Percentiles rank a stretch among this genome's conserved stretches.
phyloP scores from a whole-genome alignment of 179 eudicot genomes.

The Silene coronaria region DNA sequence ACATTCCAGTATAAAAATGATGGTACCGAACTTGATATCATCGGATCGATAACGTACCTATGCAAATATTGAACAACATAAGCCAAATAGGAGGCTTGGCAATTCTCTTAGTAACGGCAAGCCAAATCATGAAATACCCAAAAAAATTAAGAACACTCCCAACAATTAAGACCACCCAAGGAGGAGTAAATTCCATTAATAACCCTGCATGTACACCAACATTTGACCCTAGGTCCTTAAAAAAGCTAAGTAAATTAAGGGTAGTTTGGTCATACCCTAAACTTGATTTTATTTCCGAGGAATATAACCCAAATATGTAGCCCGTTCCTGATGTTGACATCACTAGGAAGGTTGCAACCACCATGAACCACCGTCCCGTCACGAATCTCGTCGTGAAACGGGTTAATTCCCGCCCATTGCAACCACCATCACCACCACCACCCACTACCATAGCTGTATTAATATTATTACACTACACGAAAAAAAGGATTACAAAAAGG shows the following conservation, averaged over 20 bases:
- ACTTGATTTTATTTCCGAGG: slow-evolving; percentile 20
- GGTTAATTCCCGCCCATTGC: neutral
- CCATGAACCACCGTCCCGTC: slow-evolving; percentile 38
- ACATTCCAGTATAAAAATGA: no score
- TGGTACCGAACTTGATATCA: neutral
- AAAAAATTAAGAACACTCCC: slow-evolving; percentile 24
- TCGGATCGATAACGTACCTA: slow-evolving; percentile 12
- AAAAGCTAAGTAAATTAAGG: slow-evolving; percentile 29
- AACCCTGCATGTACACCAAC: slow-evolving; percentile 30
- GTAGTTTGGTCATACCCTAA: slow-evolving; percentile 36
- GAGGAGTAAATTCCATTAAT: slow-evolving; percentile 24
- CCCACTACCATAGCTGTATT: slow-evolving; percentile 2
- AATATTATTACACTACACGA: neutral
- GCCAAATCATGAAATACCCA: slow-evolving; percentile 40
- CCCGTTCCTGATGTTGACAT: slow-evolving; percentile 25
- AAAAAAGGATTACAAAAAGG: no score
- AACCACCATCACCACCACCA: neutral
- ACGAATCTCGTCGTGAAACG: neutral
- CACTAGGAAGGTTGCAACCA: slow-evolving; percentile 23
- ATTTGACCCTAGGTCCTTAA: slow-evolving; percentile 33
- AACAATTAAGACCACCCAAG: slow-evolving; percentile 25
- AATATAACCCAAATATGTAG: slow-evolving; percentile 34
- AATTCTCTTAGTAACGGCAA: slow-evolving; percentile 26
- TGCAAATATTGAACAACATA: slow-evolving; percentile 34
- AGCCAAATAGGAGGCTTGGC: slow-evolving; percentile 34